A percentile compares a stretch with the other conserved stretches of the same genome.
Evolutionary conservation across 768 basidiomycete species (phyloP).

Genomic region (Lentinula boryana): DNA sequence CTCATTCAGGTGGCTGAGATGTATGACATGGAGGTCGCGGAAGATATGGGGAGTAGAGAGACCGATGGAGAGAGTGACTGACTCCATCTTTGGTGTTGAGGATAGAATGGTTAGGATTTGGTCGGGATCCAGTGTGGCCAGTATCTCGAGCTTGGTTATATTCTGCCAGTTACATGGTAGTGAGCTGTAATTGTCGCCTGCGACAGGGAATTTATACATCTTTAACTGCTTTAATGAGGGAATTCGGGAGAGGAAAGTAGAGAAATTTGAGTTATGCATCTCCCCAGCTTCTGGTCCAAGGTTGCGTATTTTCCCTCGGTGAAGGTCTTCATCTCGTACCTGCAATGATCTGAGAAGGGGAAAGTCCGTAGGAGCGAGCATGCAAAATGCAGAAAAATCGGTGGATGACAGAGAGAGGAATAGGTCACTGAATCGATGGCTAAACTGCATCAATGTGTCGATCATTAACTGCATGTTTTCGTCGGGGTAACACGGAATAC

Average conservation of each 20-base stretch:
- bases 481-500: neutral
- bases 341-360: neutral
- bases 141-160: neutral
- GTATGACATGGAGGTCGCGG: neutral
- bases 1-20: neutral
- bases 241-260: neutral
- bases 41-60: neutral
- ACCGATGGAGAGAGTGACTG: neutral
- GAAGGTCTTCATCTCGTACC: neutral
- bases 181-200: neutral
- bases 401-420: neutral
- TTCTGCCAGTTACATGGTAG: no score
- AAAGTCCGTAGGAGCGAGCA: neutral
- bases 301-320: neutral
- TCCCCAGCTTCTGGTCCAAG: no score
- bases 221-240: neutral
- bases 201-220: neutral
- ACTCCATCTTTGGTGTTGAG: neutral
- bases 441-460: neutral
- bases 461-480: neutral
- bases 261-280: neutral
- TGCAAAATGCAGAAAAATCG: neutral
- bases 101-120: neutral
- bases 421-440: neutral
- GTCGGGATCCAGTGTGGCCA: neutral